These are phyloP conservation scores for Solanum pimpinellifolium DNA, from an alignment of 257 asterid genomes.

Conservation along the genomic window DNA sequence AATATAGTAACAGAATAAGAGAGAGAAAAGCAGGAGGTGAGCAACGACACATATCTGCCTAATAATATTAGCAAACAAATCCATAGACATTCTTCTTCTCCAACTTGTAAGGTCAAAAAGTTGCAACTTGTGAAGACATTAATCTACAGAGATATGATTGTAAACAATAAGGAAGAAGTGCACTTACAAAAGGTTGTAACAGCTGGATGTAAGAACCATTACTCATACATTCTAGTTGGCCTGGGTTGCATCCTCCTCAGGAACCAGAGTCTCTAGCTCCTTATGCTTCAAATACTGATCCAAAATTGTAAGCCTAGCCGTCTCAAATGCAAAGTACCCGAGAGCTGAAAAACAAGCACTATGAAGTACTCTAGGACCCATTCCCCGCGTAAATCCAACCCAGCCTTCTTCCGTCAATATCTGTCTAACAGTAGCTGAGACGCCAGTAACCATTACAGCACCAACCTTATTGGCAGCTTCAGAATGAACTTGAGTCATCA, in stretches of 20 bases:
- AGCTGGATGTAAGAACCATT: neutral
- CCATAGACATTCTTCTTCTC: neutral
- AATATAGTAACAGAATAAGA: neutral
- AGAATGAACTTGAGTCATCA: conserved; percentile 82
- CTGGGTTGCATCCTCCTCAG: conserved; percentile 15
- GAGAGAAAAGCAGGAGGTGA: neutral
- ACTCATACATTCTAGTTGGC: conserved; percentile 16
- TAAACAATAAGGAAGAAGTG: neutral
- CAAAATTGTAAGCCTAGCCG: conserved; percentile 75
- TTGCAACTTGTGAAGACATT: neutral
- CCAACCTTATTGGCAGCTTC: conserved; percentile 57
- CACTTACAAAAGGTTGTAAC: neutral
- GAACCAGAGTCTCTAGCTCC: conserved; percentile 35
- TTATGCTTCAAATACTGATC: conserved; percentile 49
- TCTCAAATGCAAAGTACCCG: conserved; percentile 94
- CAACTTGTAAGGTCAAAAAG: neutral
- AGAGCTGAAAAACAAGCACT: conserved; percentile 93
- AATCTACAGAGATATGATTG: neutral
- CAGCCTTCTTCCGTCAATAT: conserved; percentile 86
- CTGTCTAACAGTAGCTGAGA: conserved; percentile 52
- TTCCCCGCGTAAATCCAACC: conserved; percentile 89
- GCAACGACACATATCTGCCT: neutral
- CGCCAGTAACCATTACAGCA: conserved; percentile 53
- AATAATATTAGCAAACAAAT: neutral
- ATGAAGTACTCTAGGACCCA: conserved; percentile 90